Conservation (phyloP, 805 yeast species). For the Saturnispora saitoi region DNA sequence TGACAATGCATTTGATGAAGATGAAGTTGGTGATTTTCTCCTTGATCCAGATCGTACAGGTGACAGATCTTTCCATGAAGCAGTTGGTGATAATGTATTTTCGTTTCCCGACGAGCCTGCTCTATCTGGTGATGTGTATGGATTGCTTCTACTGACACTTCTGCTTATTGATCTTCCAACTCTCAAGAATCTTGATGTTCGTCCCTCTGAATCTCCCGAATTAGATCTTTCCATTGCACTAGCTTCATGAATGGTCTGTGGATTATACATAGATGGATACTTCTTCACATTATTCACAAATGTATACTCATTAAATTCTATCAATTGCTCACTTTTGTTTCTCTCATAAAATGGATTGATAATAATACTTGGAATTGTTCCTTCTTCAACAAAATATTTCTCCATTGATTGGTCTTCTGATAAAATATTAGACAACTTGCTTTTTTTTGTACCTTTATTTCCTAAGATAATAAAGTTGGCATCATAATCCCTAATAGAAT, state of each 20-base stretch:
- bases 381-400: conserved; percentile 39
- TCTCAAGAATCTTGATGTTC: conserved; percentile 21
- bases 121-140: neutral
- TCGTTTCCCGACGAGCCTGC: neutral
- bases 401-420: conserved; percentile 37
- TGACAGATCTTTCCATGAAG: conserved; percentile 4
- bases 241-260: conserved; percentile 1
- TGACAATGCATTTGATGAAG: conserved; percentile 9
- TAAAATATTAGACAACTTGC: conserved; percentile 31
- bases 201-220: conserved; percentile 4
- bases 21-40: conserved; percentile 17
- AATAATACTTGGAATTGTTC: conserved; percentile 38
- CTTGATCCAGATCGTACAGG: conserved; percentile 19
- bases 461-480: conserved; percentile 40
- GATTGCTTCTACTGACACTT: conserved; percentile 8
- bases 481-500: conserved; percentile 36
- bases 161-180: conserved; percentile 13
- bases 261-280: conserved; percentile 15
- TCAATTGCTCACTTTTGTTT: neutral
- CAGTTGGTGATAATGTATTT: neutral
- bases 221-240: conserved; percentile 10
- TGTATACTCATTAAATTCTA: neutral
- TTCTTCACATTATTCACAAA: conserved; percentile 10
- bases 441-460: conserved; percentile 29
- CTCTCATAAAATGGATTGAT: conserved; percentile 30